These are phyloP conservation scores for Taphrina deformans DNA, from an alignment of 1,139 yeast species.

Conservation along the genomic window DNA sequence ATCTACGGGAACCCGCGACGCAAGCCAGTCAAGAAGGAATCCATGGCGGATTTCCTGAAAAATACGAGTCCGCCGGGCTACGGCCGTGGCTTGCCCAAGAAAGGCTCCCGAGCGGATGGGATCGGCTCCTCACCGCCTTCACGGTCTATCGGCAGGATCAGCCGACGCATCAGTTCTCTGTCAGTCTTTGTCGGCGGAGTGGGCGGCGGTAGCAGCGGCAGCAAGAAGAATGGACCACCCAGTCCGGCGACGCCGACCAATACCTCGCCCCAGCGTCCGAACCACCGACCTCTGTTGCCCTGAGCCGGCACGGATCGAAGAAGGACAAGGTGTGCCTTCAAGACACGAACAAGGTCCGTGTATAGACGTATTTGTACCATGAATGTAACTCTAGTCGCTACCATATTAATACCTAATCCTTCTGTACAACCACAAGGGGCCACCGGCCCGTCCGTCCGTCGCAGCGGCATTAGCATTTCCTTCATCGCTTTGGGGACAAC, in stretches of 20 bases:
- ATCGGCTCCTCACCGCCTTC: background rate
- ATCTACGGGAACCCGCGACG: constrained; percentile 18
- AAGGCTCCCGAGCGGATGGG: background rate
- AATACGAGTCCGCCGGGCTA: constrained; percentile 19
- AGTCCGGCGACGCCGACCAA: background rate
- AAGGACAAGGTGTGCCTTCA: too few relatives aligned
- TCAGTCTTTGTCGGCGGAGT: background rate
- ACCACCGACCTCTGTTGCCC: constrained; percentile 7
- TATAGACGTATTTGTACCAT: background rate
- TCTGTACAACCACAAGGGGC: background rate
- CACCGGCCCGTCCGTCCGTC: background rate
- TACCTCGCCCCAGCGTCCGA: constrained; percentile 6
- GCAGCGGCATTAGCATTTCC: too few relatives aligned
- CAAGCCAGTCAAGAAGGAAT: constrained; percentile 21
- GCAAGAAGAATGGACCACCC: background rate
- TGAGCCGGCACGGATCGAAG: too few relatives aligned
- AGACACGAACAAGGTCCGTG: background rate
- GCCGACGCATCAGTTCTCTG: constrained; percentile 7
- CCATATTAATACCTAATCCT: background rate
- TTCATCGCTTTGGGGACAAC: too few relatives aligned
- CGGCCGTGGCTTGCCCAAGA: background rate
- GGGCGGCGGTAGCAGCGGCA: background rate
- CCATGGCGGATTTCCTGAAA: constrained; percentile 23
- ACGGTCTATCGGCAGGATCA: constrained; percentile 1
- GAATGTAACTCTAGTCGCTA: background rate